A percentile compares a stretch with the other conserved stretches of the same genome.
Evolutionary conservation across 1,284 basidiomycete genomes (phyloP).

Genomic region (Puccinia horiana): DNA sequence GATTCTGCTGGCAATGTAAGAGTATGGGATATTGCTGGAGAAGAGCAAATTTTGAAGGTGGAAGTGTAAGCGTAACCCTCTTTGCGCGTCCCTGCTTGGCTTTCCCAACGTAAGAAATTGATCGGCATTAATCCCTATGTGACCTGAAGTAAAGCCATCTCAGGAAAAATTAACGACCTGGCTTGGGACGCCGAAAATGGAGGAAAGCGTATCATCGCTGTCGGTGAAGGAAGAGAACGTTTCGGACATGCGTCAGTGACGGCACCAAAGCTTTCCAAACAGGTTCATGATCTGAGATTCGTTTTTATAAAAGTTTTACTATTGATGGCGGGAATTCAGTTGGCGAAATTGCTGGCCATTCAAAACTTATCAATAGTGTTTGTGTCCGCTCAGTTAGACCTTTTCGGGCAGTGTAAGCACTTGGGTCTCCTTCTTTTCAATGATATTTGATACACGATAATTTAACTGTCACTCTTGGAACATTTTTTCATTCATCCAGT

Average conservation of each 20-base stretch:
- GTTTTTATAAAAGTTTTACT: conserved; percentile 85
- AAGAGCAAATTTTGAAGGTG: conserved; percentile 79
- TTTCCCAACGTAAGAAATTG: conserved; percentile 48
- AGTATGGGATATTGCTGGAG: conserved; percentile 89
- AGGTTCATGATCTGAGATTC: conserved; percentile 59
- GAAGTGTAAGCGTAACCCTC: conserved; percentile 63
- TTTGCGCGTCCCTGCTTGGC: not conserved
- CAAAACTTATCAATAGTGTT: conserved; percentile 89
- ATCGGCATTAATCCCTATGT: not conserved
- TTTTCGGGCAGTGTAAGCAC: conserved; percentile 72
- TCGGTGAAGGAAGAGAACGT: conserved; percentile 92
- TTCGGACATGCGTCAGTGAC: conserved; percentile 59
- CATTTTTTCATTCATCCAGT: conserved; percentile 23
- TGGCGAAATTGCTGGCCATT: conserved; percentile 91
- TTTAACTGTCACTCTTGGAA: not conserved
- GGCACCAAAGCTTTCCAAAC: not conserved
- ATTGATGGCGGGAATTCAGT: conserved; percentile 74
- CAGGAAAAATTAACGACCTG: conserved; percentile 85
- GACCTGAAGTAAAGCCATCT: conserved; percentile 66
- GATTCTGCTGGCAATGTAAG: conserved; percentile 76
- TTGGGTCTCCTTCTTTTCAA: not conserved
- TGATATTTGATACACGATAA: not conserved
- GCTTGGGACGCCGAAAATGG: conserved; percentile 84
- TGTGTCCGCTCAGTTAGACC: conserved; percentile 86
- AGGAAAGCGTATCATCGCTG: conserved; percentile 89